These are phyloP conservation scores for Nicotiana undulata DNA, from an alignment of 257 asterid genomes.

Conservation along the genomic window DNA sequence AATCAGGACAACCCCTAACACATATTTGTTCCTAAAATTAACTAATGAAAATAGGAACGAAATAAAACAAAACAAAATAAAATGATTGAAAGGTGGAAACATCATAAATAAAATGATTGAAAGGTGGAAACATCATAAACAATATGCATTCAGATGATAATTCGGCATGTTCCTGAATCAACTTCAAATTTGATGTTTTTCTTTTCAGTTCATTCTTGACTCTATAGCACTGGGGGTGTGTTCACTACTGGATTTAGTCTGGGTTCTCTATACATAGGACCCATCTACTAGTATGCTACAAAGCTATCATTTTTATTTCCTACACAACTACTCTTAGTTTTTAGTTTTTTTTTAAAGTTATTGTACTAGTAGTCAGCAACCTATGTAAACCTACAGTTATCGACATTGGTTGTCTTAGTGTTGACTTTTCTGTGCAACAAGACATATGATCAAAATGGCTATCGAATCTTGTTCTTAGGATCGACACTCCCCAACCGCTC, in stretches of 20 bases:
- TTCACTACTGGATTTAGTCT: not conserved
- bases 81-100: too few relatives aligned
- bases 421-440: too few relatives aligned
- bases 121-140: not conserved
- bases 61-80: too few relatives aligned
- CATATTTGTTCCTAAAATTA: too few relatives aligned
- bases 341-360: not conserved
- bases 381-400: too few relatives aligned
- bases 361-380: not conserved
- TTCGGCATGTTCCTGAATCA: not conserved
- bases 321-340: not conserved
- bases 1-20: too few relatives aligned
- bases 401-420: too few relatives aligned
- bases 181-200: not conserved
- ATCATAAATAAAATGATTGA: not conserved
- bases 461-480: not conserved
- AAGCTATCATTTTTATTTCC: not conserved
- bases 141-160: not conserved
- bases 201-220: too few relatives aligned
- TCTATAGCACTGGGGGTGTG: too few relatives aligned
- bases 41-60: too few relatives aligned
- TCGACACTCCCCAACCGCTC: not conserved
- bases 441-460: not conserved
- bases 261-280: not conserved
- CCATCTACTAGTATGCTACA: not conserved